Conservation (phyloP, 2,329 filamentous ascomycete genomes). For the Verticillium dahliae region DNA sequence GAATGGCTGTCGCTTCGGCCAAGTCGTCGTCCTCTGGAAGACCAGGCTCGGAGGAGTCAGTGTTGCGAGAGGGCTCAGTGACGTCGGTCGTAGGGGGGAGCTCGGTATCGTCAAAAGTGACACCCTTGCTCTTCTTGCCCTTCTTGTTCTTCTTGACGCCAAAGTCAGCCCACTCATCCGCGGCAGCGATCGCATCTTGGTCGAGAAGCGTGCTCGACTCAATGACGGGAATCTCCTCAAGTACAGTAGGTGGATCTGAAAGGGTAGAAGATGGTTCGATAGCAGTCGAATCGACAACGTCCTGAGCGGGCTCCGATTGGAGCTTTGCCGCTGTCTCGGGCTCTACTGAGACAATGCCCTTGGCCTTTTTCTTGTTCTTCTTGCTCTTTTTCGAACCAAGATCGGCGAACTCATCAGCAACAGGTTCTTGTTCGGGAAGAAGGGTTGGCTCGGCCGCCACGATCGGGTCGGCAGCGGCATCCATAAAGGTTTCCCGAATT, state of each 20-base stretch:
- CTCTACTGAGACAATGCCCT: neutral
- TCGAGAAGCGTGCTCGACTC: neutral
- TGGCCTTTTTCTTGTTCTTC: constrained; percentile 3
- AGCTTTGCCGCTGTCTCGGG: neutral
- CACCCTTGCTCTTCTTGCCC: constrained; percentile 17
- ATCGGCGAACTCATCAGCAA: neutral
- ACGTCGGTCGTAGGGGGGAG: neutral
- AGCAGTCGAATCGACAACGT: neutral
- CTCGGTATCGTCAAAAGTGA: neutral
- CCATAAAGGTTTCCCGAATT: neutral
- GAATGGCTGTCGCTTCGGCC: neutral
- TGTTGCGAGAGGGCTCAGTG: neutral
- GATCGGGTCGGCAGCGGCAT: neutral
- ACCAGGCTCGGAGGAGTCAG: neutral
- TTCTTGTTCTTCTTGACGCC: constrained; percentile 16
- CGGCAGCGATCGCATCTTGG: neutral
- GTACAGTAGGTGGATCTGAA: neutral
- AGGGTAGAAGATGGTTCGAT: neutral
- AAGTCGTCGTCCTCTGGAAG: no score
- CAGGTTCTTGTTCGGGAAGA: neutral
- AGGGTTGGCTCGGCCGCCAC: neutral
- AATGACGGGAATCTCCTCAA: neutral
- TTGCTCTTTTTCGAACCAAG: constrained; percentile 4
- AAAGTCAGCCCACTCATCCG: neutral
- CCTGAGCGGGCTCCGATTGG: neutral